Percentiles rank a stretch among this genome's conserved stretches.
phyloP scores from a whole-genome alignment of 148 eudicot species.

The Fagopyrum homotropicum region DNA sequence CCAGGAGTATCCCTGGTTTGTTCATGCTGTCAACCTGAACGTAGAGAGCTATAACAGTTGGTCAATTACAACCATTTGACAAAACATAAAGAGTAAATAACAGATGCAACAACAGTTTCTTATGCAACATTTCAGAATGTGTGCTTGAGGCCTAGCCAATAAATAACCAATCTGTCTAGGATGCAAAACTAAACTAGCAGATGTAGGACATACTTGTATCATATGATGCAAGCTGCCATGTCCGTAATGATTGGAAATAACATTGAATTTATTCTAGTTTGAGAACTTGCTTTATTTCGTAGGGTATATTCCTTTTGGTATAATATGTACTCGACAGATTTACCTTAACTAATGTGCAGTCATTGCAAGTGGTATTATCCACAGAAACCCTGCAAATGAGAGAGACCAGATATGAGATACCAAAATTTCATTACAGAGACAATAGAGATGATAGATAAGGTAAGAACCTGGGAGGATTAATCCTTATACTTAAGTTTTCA shows the following conservation, averaged over 20 bases:
- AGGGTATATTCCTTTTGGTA: slow-evolving; percentile 1
- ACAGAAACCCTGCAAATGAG: slow-evolving; percentile 55
- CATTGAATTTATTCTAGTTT: neutral
- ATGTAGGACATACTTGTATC: neutral
- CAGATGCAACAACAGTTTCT: neutral
- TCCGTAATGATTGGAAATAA: neutral
- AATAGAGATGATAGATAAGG: neutral
- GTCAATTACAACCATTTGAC: neutral
- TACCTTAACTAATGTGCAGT: slow-evolving; percentile 69
- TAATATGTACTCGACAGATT: neutral
- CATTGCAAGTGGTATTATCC: slow-evolving; percentile 54
- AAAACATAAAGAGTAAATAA: neutral
- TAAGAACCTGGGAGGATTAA: slow-evolving; percentile 72
- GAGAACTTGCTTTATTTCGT: neutral
- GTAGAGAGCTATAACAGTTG: neutral
- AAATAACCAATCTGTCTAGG: neutral
- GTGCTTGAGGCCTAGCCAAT: neutral
- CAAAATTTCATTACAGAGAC: neutral
- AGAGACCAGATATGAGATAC: neutral
- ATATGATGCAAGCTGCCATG: neutral
- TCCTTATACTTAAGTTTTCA: slow-evolving; percentile 71
- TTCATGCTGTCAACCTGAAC: slow-evolving; percentile 81
- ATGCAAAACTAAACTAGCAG: neutral
- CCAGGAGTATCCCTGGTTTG: slow-evolving; percentile 76
- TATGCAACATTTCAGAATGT: neutral